Percentiles rank a stretch among this genome's conserved stretches.
phyloP scores from a whole-genome alignment of 2,329 filamentous ascomycete species.

The Berkeleyomyces basicola region DNA sequence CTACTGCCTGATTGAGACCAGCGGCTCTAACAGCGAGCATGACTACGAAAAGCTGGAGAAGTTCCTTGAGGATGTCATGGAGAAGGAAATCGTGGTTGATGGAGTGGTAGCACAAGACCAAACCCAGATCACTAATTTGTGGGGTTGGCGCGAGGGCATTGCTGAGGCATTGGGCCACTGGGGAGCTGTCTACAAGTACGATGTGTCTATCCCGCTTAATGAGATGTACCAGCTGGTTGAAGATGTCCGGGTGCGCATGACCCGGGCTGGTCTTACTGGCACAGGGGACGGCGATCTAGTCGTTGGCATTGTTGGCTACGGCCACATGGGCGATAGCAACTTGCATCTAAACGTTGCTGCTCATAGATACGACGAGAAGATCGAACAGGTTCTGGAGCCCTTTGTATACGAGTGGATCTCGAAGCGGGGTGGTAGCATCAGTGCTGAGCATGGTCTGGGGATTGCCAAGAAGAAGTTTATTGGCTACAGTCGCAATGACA shows the following conservation, averaged over 20 bases:
- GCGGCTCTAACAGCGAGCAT: slow-evolving; percentile 84
- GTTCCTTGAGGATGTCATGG: slow-evolving; percentile 87
- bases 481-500: slow-evolving; percentile 77
- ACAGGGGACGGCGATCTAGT: slow-evolving; percentile 45
- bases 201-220: slow-evolving; percentile 78
- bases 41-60: slow-evolving; percentile 79
- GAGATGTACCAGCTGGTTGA: slow-evolving; percentile 83
- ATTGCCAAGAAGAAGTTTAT: slow-evolving; percentile 93
- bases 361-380: slow-evolving; percentile 65
- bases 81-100: slow-evolving; percentile 68
- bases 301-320: slow-evolving; percentile 83
- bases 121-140: slow-evolving; percentile 71
- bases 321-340: slow-evolving; percentile 96
- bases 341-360: slow-evolving; percentile 83
- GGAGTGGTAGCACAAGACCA: slow-evolving; percentile 88
- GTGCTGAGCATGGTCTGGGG: slow-evolving; percentile 87
- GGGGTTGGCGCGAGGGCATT: slow-evolving; percentile 88
- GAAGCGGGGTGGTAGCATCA: slow-evolving; percentile 79
- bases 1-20: slow-evolving; percentile 94
- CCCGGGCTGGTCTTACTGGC: slow-evolving; percentile 58
- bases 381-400: slow-evolving; percentile 79
- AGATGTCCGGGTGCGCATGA: slow-evolving; percentile 59
- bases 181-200: slow-evolving; percentile 97
- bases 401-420: slow-evolving; percentile 97
- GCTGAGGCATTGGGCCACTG: slow-evolving; percentile 77